Evolutionary conservation across 495 filamentous ascomycete species (phyloP).

Genomic region (Clavariopsis aquatica): DNA sequence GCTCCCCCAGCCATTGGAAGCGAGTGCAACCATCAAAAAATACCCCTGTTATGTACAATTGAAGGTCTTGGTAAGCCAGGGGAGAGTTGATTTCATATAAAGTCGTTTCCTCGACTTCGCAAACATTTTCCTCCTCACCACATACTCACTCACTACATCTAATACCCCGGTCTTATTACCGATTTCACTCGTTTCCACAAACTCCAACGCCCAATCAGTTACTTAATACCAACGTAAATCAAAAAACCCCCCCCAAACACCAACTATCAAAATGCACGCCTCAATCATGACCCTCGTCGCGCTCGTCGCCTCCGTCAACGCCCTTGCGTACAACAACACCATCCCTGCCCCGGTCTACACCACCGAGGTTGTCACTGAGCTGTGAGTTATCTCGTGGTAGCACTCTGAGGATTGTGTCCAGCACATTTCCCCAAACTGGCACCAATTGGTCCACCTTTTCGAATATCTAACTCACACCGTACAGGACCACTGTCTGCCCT

Average conservation of each 20-base stretch:
- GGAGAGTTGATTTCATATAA: slow-evolving; percentile 32
- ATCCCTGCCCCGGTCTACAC: slow-evolving; percentile 14
- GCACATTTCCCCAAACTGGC: too few species aligned
- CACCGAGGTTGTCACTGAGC: slow-evolving; percentile 17
- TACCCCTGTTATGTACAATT: slow-evolving; percentile 16
- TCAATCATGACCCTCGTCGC: slow-evolving; percentile 64
- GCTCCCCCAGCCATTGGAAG: slow-evolving; percentile 14
- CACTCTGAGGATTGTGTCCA: too few species aligned
- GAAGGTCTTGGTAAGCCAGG: slow-evolving; percentile 20
- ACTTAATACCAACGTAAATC: slow-evolving; percentile 41
- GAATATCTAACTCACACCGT: too few species aligned
- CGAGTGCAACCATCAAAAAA: slow-evolving; percentile 31
- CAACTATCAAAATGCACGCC: slow-evolving; percentile 82
- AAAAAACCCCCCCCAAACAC: slow-evolving; percentile 29
- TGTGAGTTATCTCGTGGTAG: too few species aligned
- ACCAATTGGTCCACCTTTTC: too few species aligned
- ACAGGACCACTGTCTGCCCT: slow-evolving; percentile 72
- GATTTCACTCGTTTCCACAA: slow-evolving; percentile 44
- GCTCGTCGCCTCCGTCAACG: slow-evolving; percentile 59
- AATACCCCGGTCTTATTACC: slow-evolving; percentile 41
- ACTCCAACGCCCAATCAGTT: slow-evolving; percentile 30
- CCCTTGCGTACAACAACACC: slow-evolving; percentile 45
- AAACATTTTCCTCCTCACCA: slow-evolving; percentile 33
- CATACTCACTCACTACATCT: slow-evolving; percentile 34
- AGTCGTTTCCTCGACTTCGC: slow-evolving; percentile 18